phyloP scores from a whole-genome alignment of 768 basidiomycete genomes.

The Dictyophora rubrovolvata region DNA sequence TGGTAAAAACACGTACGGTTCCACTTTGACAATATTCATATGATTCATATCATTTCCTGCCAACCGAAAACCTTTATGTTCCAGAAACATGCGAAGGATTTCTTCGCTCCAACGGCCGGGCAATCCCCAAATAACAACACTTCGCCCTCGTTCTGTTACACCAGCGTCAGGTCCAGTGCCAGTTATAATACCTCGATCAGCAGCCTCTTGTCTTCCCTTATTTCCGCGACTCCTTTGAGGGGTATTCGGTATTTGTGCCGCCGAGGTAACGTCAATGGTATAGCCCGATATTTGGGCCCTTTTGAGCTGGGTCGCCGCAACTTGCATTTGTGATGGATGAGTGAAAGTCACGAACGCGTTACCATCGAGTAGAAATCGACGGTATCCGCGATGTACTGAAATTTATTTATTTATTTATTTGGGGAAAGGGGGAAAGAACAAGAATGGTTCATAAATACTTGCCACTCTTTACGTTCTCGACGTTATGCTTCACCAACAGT shows the following conservation, averaged over 20 bases:
- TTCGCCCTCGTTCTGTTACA: constrained; percentile 35
- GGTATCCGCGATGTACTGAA: constrained; percentile 50
- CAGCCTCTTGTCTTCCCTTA: constrained; percentile 30
- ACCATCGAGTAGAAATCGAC: constrained; percentile 49
- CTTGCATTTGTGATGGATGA: constrained; percentile 27
- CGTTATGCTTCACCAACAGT: constrained; percentile 24
- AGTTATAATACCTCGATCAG: constrained; percentile 24
- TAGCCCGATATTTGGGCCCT: constrained; percentile 38
- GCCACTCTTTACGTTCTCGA: constrained; percentile 20
- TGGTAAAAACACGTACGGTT: constrained; percentile 29
- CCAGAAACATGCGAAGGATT: constrained; percentile 25
- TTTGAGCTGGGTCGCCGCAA: constrained; percentile 32
- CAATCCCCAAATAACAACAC: constrained; percentile 53
- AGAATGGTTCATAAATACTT: neutral
- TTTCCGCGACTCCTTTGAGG: constrained; percentile 25
- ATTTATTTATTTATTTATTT: neutral
- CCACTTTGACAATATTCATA: constrained; percentile 40
- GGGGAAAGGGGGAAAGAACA: neutral
- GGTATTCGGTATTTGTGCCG: neutral
- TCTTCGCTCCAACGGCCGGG: constrained; percentile 35
- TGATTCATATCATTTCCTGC: constrained; percentile 27
- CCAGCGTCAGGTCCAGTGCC: constrained; percentile 45
- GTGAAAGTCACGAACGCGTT: constrained; percentile 48
- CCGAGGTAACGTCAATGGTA: constrained; percentile 9
- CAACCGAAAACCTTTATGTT: constrained; percentile 31